Evolutionary conservation across 805 yeast species (phyloP), one percentile per base, ranked within the genome.

Genomic region (Myxozyma sirexii): DNA sequence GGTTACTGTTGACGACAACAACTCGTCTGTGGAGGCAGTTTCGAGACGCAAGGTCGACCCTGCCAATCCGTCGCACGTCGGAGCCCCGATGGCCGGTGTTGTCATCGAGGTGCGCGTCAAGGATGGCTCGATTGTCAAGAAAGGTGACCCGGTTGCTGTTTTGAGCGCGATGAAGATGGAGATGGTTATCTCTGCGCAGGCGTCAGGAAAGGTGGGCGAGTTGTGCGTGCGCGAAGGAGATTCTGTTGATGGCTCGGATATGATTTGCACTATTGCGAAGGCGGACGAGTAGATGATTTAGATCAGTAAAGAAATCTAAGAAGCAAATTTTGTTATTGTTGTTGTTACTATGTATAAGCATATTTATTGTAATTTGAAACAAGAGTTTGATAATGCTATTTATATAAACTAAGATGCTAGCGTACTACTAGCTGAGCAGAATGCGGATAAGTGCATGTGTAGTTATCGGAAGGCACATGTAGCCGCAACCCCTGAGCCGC

Each of bases 81-180:
- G 98, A 69, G 96, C 99, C 4, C 99, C 99, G 77, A 93, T 93
- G 98, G 96, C 98, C 43, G 99, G 99, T 79, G 97, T 92, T 66
- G 90, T 93, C 63, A 90, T 93, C 66, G 99, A 94, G 77, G 88
- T 92, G 56, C 89, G 96, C 72, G 90, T 91, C 65, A 89, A 90
- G 79, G 83, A 84, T 68, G 97, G 96, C 62, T 82, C 85, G 54
- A 87, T 87, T 66, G 96, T 94, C 67, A 90, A 90, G 83, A 93
- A 93, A 84, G 99, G 99, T 67, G 96, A 93, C 73, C 92, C 97
- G 35, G 75, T 93, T 66, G 96, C 96, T 63, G 96, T 93, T 26
- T 82, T 93, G 73, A 85, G 93, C 73, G 99, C 99, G 65, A 93
- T 93, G 99, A 93, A 93, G 84, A 93, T 93, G 99, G 99, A 94